phyloP scores from a whole-genome alignment of 2,329 filamentous ascomycete species.

The Aspergillus calidoustus region DNA sequence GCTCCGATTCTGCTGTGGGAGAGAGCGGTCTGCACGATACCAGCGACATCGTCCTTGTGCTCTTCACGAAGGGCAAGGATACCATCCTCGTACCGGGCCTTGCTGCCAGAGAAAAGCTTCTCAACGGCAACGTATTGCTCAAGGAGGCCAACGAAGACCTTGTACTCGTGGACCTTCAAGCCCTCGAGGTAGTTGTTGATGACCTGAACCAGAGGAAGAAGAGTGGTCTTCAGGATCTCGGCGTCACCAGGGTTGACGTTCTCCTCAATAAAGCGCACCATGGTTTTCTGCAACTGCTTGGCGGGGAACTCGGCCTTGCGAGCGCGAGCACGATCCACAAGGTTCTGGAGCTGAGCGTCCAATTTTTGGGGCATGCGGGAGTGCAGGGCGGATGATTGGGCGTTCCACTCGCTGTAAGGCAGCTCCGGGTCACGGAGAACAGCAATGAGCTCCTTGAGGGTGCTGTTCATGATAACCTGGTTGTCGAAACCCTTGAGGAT shows the following conservation, averaged over 20 bases:
- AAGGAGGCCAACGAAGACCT: conserved; percentile 77
- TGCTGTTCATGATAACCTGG: conserved; percentile 89
- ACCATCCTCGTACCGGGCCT: conserved; percentile 88
- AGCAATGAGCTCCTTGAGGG: conserved; percentile 84
- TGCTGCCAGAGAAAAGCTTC: conserved; percentile 82
- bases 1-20: conserved; percentile 90
- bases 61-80: conserved; percentile 92
- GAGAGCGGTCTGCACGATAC: conserved; percentile 85
- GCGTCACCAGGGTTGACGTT: conserved; percentile 75
- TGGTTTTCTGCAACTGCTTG: conserved; percentile 80
- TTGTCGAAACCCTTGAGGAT: conserved; percentile 96
- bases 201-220: conserved; percentile 77
- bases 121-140: conserved; percentile 83
- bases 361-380: conserved; percentile 96
- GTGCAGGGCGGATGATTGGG: conserved; percentile 95
- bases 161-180: conserved; percentile 86
- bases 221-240: conserved; percentile 70
- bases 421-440: conserved; percentile 88
- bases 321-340: conserved; percentile 80
- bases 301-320: conserved; percentile 88
- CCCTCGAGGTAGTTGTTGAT: conserved; percentile 83
- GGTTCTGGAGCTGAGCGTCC: conserved; percentile 77
- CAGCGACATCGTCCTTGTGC: conserved; percentile 87
- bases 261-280: conserved; percentile 87
- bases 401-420: conserved; percentile 94